These are phyloP conservation scores for Yamadazyma endophytica DNA, from an alignment of 805 yeast species.

Conservation along the genomic window DNA sequence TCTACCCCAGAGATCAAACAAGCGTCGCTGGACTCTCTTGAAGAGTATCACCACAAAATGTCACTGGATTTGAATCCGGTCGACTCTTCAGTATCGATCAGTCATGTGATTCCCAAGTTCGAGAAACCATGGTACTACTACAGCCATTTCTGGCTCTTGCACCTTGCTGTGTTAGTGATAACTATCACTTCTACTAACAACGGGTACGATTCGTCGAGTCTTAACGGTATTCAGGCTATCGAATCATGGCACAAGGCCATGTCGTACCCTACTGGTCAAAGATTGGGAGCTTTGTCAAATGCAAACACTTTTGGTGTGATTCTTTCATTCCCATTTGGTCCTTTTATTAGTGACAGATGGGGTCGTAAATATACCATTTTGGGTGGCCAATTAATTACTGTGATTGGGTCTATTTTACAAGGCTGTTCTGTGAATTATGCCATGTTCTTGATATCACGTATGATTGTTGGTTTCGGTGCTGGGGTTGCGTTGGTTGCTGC, in stretches of 20 bases:
- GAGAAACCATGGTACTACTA: slow-evolving; percentile 24
- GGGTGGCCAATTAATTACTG: slow-evolving; percentile 20
- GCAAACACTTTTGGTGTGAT: slow-evolving; percentile 42
- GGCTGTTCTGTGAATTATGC: slow-evolving; percentile 32
- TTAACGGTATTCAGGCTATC: slow-evolving; percentile 49
- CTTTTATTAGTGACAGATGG: slow-evolving; percentile 26
- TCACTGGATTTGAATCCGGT: no score
- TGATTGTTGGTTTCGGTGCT: slow-evolving; percentile 45
- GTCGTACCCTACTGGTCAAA: slow-evolving; percentile 30
- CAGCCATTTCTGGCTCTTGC: slow-evolving; percentile 34
- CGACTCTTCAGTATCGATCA: no score
- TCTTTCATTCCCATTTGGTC: slow-evolving; percentile 23
- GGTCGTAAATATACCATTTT: slow-evolving; percentile 35
- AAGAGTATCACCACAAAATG: no score
- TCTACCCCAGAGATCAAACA: no score
- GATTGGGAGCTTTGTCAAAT: slow-evolving; percentile 37
- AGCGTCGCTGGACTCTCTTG: no score
- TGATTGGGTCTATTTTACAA: slow-evolving; percentile 36
- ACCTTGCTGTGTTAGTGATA: slow-evolving; percentile 33
- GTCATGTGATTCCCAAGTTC: slow-evolving; percentile 2
- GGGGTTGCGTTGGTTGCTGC: slow-evolving; percentile 39
- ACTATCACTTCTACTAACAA: slow-evolving; percentile 46
- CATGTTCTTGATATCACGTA: slow-evolving; percentile 41
- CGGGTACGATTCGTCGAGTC: slow-evolving; percentile 47
- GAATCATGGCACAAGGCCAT: slow-evolving; percentile 36